Evolutionary conservation across 129 eudicot species (phyloP).

Genomic region (Deinandra increscens): DNA sequence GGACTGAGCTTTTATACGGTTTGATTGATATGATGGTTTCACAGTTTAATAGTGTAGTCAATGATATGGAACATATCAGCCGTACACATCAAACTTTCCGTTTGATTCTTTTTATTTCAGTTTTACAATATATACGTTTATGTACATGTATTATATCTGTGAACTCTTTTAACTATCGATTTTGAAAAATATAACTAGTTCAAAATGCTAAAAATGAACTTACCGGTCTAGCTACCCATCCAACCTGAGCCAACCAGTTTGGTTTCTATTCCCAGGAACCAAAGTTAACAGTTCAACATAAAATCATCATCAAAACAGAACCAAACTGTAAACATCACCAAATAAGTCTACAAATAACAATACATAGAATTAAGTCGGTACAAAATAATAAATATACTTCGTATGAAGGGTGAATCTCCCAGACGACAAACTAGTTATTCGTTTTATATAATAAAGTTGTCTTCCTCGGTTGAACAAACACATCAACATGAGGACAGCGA

Average conservation of each 20-base stretch:
- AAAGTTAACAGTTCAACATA: neutral
- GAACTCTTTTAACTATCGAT: neutral
- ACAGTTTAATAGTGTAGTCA: too few species aligned
- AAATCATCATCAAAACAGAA: neutral
- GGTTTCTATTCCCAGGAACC: neutral
- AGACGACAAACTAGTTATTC: slow-evolving; percentile 22
- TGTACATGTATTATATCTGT: neutral
- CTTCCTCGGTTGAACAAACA: slow-evolving; percentile 29
- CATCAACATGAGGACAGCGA: slow-evolving; percentile 28
- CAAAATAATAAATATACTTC: slow-evolving; percentile 1
- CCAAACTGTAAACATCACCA: neutral
- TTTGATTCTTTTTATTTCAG: too few species aligned
- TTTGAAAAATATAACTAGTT: neutral
- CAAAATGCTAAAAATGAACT: too few species aligned
- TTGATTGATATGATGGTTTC: too few species aligned
- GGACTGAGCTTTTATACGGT: too few species aligned
- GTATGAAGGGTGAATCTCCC: slow-evolving; percentile 19
- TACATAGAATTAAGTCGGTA: slow-evolving; percentile 5
- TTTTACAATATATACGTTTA: neutral
- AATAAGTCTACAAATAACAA: neutral
- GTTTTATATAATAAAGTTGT: slow-evolving; percentile 25
- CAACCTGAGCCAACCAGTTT: neutral
- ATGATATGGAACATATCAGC: too few species aligned
- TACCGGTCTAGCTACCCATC: too few species aligned
- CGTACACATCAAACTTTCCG: too few species aligned